Percentiles rank a stretch among this genome's conserved stretches.
phyloP scores from a whole-genome alignment of 495 filamentous ascomycete genomes.

The Penicillium coffeae region DNA sequence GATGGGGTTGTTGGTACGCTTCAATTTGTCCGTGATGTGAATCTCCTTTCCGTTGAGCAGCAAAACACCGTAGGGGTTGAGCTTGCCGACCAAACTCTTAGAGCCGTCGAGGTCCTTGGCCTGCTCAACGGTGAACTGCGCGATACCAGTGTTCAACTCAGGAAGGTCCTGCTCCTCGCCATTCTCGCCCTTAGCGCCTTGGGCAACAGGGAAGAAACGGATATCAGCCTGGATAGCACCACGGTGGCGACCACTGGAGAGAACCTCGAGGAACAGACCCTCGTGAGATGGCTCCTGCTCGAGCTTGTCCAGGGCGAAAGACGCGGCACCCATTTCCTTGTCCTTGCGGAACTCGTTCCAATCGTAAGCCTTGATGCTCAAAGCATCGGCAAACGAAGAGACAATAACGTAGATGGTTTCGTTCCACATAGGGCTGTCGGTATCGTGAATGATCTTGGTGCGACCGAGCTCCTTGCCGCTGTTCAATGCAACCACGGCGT shows the following conservation, averaged over 20 bases:
- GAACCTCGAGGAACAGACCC: slow-evolving; percentile 78
- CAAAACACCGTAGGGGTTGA: slow-evolving; percentile 86
- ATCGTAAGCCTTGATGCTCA: slow-evolving; percentile 82
- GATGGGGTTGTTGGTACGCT: slow-evolving; percentile 93
- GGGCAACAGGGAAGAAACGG: slow-evolving; percentile 91
- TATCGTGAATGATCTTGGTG: slow-evolving; percentile 85
- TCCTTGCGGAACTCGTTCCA: slow-evolving; percentile 96
- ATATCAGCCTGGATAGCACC: slow-evolving; percentile 78
- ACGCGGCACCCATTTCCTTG: slow-evolving; percentile 85
- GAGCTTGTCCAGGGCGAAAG: slow-evolving; percentile 77
- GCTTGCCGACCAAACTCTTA: slow-evolving; percentile 82
- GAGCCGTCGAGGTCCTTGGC: slow-evolving; percentile 90
- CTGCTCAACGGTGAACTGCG: slow-evolving; percentile 87
- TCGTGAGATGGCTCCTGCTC: slow-evolving; percentile 74
- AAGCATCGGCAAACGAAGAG: slow-evolving; percentile 77
- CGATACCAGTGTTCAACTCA: slow-evolving; percentile 88
- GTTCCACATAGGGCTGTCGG: slow-evolving; percentile 85
- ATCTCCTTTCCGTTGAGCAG: slow-evolving; percentile 88
- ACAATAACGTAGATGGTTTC: slow-evolving; percentile 95
- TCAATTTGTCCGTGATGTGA: slow-evolving; percentile 78
- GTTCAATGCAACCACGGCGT: slow-evolving; percentile 83
- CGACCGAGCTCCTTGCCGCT: slow-evolving; percentile 71
- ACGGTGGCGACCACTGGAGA: slow-evolving; percentile 75
- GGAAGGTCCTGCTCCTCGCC: slow-evolving; percentile 76
- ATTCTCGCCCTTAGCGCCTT: slow-evolving; percentile 64